Conservation (phyloP, 306 rosid genomes). For the Cicer judaicum region DNA sequence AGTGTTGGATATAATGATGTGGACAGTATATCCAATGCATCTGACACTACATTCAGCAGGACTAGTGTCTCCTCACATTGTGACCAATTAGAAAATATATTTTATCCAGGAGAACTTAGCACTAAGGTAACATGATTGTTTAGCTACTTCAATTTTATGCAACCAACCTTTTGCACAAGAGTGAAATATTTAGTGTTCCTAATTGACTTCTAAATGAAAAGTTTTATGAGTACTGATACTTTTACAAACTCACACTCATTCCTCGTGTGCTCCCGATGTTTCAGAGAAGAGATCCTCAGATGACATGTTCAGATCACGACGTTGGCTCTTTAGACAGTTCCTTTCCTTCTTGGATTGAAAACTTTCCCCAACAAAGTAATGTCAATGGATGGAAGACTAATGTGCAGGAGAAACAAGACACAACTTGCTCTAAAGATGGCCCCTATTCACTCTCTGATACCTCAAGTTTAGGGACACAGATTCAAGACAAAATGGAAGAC, state of each 20-base stretch:
- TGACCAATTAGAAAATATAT: constrained; percentile 40
- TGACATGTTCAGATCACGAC: constrained; percentile 40
- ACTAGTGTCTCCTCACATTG: constrained; percentile 37
- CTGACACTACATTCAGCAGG: constrained; percentile 52
- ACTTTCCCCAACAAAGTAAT: constrained; percentile 36
- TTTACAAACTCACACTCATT: too few relatives aligned
- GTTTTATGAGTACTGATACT: neutral
- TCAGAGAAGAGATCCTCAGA: constrained; percentile 43
- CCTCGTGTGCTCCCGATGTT: neutral
- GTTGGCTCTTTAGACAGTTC: constrained; percentile 45
- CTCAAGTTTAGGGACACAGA: constrained; percentile 36
- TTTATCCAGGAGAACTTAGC: constrained; percentile 42
- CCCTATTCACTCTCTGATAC: constrained; percentile 25
- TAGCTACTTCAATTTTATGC: neutral
- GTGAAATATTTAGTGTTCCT: constrained; percentile 12
- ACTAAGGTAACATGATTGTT: constrained; percentile 41
- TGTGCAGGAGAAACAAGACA: constrained; percentile 40
- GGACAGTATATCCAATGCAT: constrained; percentile 50
- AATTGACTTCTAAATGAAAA: neutral
- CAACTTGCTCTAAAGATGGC: constrained; percentile 34
- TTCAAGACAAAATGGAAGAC: constrained; percentile 48
- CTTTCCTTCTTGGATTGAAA: constrained; percentile 46
- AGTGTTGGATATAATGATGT: constrained; percentile 54
- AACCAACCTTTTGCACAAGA: neutral
- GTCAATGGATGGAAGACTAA: constrained; percentile 29